phyloP scores from a whole-genome alignment of 225 moss, liverwort and hornwort species.

The Neckera pumila region DNA sequence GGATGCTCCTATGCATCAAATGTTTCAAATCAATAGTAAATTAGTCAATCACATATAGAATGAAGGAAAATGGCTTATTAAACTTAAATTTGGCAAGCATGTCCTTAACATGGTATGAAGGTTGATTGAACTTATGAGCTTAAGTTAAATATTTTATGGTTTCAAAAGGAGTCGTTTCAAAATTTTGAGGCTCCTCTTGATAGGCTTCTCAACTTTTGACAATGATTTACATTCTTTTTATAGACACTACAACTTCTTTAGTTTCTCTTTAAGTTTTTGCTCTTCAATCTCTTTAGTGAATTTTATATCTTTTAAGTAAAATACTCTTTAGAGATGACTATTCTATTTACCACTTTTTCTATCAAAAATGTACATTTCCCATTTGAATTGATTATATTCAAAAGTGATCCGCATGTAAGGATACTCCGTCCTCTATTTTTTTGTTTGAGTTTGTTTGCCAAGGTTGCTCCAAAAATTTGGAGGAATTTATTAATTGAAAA shows the following conservation, averaged over 20 bases:
- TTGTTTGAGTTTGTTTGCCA: not conserved
- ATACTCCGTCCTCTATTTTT: not conserved
- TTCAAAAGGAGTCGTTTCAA: not conserved
- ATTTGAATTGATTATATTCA: not conserved
- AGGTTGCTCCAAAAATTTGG: not conserved
- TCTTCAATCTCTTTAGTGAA: not conserved
- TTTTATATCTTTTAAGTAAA: not conserved
- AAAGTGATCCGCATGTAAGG: rapidly evolving
- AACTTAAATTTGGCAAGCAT: too few relatives aligned
- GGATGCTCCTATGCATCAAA: too few relatives aligned
- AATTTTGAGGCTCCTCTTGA: not conserved
- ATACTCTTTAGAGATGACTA: not conserved
- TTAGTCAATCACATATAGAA: too few relatives aligned
- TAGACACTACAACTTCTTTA: not conserved
- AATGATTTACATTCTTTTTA: not conserved
- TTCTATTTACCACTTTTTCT: not conserved
- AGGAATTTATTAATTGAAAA: not conserved
- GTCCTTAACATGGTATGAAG: too few relatives aligned
- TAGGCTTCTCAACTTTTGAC: not conserved
- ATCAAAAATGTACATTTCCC: not conserved
- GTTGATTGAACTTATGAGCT: not conserved
- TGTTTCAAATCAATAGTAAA: too few relatives aligned
- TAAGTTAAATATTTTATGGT: not conserved
- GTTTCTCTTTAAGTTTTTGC: not conserved
- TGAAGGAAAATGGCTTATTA: too few relatives aligned